Percentiles rank a stretch among this genome's conserved stretches.
Evolutionary conservation across 1,284 basidiomycete species (phyloP).

Genomic region (Phenoliferia sp.): DNA sequence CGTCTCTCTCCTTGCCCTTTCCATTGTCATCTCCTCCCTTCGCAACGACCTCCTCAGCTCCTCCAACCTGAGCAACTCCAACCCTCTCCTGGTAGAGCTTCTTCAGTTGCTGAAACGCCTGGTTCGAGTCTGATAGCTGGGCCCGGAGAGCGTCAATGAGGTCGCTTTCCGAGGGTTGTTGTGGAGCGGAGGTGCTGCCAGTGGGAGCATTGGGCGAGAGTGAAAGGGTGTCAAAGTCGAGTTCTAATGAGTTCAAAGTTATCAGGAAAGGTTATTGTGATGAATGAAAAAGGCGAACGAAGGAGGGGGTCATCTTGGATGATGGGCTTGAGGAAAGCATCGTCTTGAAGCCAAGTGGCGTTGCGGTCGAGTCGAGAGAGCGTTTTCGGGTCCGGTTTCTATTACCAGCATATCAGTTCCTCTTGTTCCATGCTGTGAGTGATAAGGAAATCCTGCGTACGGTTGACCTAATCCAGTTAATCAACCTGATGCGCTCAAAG

Average conservation of each 20-base stretch:
- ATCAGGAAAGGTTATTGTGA: neutral
- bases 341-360: conserved; percentile 57
- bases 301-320: conserved; percentile 79
- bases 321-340: conserved; percentile 71
- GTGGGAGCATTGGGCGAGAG: conserved; percentile 1
- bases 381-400: conserved; percentile 46
- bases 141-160: conserved; percentile 24
- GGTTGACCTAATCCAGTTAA: conserved; percentile 79
- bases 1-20: conserved; percentile 51
- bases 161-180: conserved; percentile 14
- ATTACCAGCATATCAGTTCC: neutral
- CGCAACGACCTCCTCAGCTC: neutral
- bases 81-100: conserved; percentile 22
- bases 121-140: conserved; percentile 27
- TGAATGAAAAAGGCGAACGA: conserved; percentile 53
- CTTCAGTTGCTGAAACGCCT: conserved; percentile 24
- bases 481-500: conserved; percentile 68
- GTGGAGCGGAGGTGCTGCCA: conserved; percentile 2
- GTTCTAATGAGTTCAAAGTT: conserved; percentile 45
- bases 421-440: neutral
- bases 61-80: conserved; percentile 20
- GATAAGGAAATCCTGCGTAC: conserved; percentile 47
- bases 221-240: conserved; percentile 53
- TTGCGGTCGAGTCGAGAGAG: conserved; percentile 51
- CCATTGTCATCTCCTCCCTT: conserved; percentile 35